Base-by-base conservation (phyloP, 306 rosid genomes). In the Leucaena leucocephala region DNA sequence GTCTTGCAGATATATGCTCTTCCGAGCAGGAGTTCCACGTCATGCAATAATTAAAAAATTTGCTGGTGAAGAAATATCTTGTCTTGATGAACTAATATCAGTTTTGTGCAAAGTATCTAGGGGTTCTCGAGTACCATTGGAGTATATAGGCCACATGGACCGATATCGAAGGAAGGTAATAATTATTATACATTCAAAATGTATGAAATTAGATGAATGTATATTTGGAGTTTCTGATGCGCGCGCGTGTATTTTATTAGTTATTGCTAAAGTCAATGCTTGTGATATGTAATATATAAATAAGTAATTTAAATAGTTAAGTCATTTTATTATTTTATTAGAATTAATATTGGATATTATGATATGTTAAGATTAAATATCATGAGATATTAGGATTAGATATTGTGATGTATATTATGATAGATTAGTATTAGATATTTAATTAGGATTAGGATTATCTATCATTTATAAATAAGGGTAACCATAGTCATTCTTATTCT, bases 121-220 rank as follows among this genome's bases (percentile, higher is more conserved):
- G 80, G 98, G 98, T 68, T 88, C 89, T 72, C 93, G 97, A 42
- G 94, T 92, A 45, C 98, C 98, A 14, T 76, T 94, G 88, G 97
- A 94, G 83, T 94, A 88, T 83, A 79, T 92, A 81, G 86, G 90
- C 90, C 82, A 92, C 71, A 65, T 35, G 68, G 98, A 94, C 80
- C 97, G 98, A 81, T 91, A 94, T 79, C 91, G 97, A 69, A 88
- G 97, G 82, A 92, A 94, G 98, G 98, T 94, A 83, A 79, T 74
- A 50, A 77, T 81, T 74, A 77, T 76, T 80, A 46, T 68, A 2
- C 77, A 34, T 22, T 50, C 13, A 27, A 62, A 7, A 7, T 6
- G 22, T 64, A 14, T 57, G 57, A 36, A 36, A 71, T 44, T 22
- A 35, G 57, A 49, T 77, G 34, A 61, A 55, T 77, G 66, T 74